Base-by-base conservation (phyloP, 495 filamentous ascomycete genomes). In the Pseudoneurospora amorphoporcata region DNA sequence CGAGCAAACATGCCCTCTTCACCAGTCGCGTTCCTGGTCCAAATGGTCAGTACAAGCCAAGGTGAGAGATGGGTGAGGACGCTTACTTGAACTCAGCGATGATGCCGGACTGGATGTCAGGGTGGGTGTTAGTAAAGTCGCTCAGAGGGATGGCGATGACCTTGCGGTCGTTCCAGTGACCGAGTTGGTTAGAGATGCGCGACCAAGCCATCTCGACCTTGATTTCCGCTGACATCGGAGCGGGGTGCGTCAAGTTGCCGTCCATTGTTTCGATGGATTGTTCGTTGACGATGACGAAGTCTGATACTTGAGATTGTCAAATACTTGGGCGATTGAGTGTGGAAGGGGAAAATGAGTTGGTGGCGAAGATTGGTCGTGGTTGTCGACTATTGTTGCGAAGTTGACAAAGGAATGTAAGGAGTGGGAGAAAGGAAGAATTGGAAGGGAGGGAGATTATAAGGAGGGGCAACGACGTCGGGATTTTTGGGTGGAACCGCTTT, bases 101-200 rank as follows among this genome's bases (percentile, higher is more conserved):
- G 45, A 53, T 23, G 45, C 45, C 19, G 9, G 45, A 9, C n/a
- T 53, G 45, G 12, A 23, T 53, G 8, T 10, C 45, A 23, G 45
- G 19, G 9, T 53, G 7, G 45, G n/a, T 23, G 8, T 9, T 4
- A 29, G 7, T 9, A 8, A 53, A 53, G 19, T 53, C 45, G 45
- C n/a, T 53, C n/a, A 53, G 45, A 53, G 45, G 45, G 23, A 75
- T 75, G 65, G 73, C 69, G 69, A 75, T 73, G n/a, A 75, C 72
- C 29, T 71, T 73, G 69, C 73, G 71, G 68, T 72, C 4, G 45
- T 75, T 75, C 68, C 72, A 75, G 58, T 75, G 74, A 2, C 74
- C 74, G 3, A 75, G 69, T 69, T 75, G 74, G 39, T 73, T 75
- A 4, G 74, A 72, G 45, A 75, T 53, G 45, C 45, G 45, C 8